Evolutionary conservation across 176 grass and related monocot genomes (phyloP), one percentile per base, ranked within the genome.

Genomic region (Oryza glaberrima): DNA sequence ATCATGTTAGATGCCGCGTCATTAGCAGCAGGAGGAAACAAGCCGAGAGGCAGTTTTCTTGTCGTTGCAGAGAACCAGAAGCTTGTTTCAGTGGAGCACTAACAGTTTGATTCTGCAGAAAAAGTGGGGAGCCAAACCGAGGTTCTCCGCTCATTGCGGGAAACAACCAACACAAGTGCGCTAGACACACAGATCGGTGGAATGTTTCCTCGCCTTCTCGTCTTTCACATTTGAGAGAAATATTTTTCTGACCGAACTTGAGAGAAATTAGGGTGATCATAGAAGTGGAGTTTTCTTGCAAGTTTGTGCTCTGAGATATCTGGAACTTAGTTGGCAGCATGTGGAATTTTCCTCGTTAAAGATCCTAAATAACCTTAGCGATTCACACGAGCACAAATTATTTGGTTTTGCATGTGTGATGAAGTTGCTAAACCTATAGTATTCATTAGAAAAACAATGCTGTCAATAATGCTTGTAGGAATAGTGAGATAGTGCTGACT

Each of bases 61-160:
- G 74, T 69, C 69, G 43, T 70, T 73, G 68, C 74, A 16, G 68
- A 86, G 61, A 86, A 83, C 74, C 60, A 69, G 75, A 41, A 86
- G 19, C 79, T 4, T 86, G 84, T 90, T 28, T 79, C 26, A 40
- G 88, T 90, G 84, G 84, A 71, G 84, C 67, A 83, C 73, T 82
- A 68, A 68, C 2, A 15, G 66, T 2, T 7, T 7, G 67, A 32
- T 67, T 75, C 68, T 34, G 72, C 64, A 74, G 28, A 20, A 41
- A 41, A 73, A 68, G 58, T 84, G 14, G 60, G 9, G 12, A 22
- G 38, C 46, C 16, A 56, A 79, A 65, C 70, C 14, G 30, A 16
- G 56, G 65, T 60, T 88, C 65, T 84, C 85, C 77, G 85, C 85
- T 72, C 71, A 88, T 88, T 85, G 81, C 72, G 77, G 85, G 76